phyloP scores from a whole-genome alignment of 257 asterid genomes.

The Fraxinus americana region DNA sequence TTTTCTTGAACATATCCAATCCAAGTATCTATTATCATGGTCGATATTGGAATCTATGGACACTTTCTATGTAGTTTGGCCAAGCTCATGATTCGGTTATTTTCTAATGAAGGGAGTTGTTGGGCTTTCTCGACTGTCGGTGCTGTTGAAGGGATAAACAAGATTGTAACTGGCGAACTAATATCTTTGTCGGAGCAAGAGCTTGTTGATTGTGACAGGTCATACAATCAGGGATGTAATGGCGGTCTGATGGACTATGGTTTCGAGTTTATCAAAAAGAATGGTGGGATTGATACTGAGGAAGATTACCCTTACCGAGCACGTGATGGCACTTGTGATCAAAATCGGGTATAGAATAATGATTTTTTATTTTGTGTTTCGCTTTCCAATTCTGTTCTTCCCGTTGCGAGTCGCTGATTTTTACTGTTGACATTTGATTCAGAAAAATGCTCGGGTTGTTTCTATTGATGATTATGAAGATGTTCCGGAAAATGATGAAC shows the following conservation, averaged over 20 bases:
- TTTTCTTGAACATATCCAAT: not conserved
- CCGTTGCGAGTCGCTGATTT: not conserved
- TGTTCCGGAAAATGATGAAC: constrained; percentile 70
- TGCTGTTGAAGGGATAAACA: constrained; percentile 82
- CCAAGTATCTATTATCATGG: constrained; percentile 18
- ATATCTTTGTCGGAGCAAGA: constrained; percentile 78
- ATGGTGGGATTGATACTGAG: constrained; percentile 85
- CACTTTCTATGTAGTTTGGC: constrained; percentile 3
- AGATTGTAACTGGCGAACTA: constrained; percentile 71
- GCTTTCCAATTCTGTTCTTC: not conserved
- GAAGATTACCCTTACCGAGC: constrained; percentile 78
- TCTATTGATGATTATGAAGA: constrained; percentile 77
- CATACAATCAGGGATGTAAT: constrained; percentile 70
- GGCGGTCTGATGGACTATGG: constrained; percentile 94
- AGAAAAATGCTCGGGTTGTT: constrained; percentile 81
- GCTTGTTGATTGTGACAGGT: constrained; percentile 71
- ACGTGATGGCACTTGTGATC: constrained; percentile 65
- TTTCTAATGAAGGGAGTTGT: constrained; percentile 73
- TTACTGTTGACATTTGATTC: not conserved
- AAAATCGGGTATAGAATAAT: constrained; percentile 40
- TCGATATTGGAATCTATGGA: constrained; percentile 23
- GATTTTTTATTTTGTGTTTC: not conserved
- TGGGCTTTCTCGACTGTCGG: constrained; percentile 92
- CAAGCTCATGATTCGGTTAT: constrained; percentile 10
- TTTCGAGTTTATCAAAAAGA: constrained; percentile 59